Base-by-base conservation (phyloP, 306 rosid genomes). In the Cicer arietinum region DNA sequence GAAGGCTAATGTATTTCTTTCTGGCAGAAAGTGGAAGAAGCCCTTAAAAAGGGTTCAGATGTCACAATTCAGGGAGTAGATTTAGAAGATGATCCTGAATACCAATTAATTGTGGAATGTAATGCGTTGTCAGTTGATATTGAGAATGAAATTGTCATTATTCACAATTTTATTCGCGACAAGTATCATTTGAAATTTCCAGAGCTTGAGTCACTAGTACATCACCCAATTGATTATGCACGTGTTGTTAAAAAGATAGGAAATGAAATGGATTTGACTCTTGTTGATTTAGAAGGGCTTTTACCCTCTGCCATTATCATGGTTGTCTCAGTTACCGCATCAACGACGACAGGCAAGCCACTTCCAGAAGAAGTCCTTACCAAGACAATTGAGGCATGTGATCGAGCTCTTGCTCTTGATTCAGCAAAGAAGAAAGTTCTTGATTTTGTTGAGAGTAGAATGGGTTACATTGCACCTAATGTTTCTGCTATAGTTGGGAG, bases 301-400 rank as follows among this genome's bases (percentile, higher is more conserved):
- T 77, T 94, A 57, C 98, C 98, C 53, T 94, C 97, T 0, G 94
- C 97, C 73, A 82, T 88, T 75, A 91, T 91, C 61, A 91, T 94
- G 97, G 98, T 90, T 80, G 97, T 94, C 45, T 94, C 98, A 63
- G 92, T 94, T 77, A 94, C 98, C 6, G 96, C 97, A 40, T 94
- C 98, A 25, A 94, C 98, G 54, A 94, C 98, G 11, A 90, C 96
- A 82, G 98, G 96, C 47, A 94, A 94, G 85, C 98, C 98, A 9
- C 98, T 91, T 69, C 92, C 90, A 0, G 92, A 94, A 73, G 96
- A 94, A 30, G 86, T 88, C 20, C 97, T 94, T 43, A 65, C 63
- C 50, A 91, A 91, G 78, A 94, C 89, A 2, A 22, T 84, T 71
- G 96, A 94, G 69, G 98, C 96, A 16, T 94, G 97, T 69, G 97